Percentiles rank a stretch among this genome's conserved stretches.
Conservation (phyloP, 768 basidiomycete species). For the Tulasnella sp. region DNA sequence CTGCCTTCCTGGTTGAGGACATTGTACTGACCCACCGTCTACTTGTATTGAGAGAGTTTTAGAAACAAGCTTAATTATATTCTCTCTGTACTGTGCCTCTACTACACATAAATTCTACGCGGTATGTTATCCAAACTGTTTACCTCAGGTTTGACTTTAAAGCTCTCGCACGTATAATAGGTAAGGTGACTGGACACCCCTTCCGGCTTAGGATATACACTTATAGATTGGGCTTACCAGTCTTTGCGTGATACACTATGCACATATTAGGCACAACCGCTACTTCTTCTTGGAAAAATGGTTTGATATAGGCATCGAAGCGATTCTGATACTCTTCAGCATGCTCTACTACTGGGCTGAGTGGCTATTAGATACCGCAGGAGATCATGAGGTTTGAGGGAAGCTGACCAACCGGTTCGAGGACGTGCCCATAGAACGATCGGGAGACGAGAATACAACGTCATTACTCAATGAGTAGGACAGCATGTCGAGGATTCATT, state of each 20-base stretch:
- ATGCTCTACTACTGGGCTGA: constrained; percentile 25
- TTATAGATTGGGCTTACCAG: background rate
- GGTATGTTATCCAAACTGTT: background rate
- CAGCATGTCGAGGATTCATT: no score
- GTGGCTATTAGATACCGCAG: constrained; percentile 37
- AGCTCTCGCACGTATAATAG: background rate
- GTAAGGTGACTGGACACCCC: no score
- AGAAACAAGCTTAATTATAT: background rate
- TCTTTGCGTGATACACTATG: constrained; percentile 1
- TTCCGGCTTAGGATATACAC: background rate
- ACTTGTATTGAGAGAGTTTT: background rate
- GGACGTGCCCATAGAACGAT: no score
- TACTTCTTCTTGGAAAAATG: background rate
- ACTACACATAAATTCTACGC: background rate
- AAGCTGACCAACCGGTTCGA: constrained; percentile 4
- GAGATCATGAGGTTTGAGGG: constrained; percentile 18
- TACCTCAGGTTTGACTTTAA: background rate
- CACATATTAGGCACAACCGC: background rate
- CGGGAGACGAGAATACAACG: no score
- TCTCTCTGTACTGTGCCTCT: background rate
- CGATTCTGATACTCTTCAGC: constrained; percentile 23
- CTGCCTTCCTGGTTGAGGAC: background rate
- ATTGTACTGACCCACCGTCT: background rate
- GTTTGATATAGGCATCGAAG: constrained; percentile 14
- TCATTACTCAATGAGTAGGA: no score